A percentile compares a stretch with the other conserved stretches of the same genome.
phyloP scores from a whole-genome alignment of 164 flowering plant species.

The Vitis cinerea region DNA sequence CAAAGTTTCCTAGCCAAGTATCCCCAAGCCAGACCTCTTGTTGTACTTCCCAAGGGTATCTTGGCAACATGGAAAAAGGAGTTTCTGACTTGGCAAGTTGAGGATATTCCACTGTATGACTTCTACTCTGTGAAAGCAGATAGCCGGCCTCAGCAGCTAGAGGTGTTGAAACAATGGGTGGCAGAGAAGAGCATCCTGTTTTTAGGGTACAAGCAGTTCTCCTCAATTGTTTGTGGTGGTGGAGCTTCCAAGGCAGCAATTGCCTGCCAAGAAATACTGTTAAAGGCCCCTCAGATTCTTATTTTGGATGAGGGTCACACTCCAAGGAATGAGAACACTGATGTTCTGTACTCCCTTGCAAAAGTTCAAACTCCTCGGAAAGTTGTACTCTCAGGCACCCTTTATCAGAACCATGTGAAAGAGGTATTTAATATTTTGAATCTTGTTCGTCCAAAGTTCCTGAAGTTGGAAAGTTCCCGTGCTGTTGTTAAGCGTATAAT shows the following conservation, averaged over 20 bases:
- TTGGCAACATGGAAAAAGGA: conserved; percentile 34
- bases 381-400: conserved; percentile 43
- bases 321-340: conserved; percentile 33
- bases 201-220: too few relatives aligned
- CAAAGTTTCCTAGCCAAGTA: conserved; percentile 29
- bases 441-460: conserved; percentile 27
- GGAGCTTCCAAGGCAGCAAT: background rate
- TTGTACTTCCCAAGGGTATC: conserved; percentile 33
- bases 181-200: too few relatives aligned
- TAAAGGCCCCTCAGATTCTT: conserved; percentile 29
- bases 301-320: conserved; percentile 48
- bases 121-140: conserved; percentile 14
- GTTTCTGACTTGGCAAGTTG: conserved; percentile 33
- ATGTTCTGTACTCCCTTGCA: conserved; percentile 25
- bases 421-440: conserved; percentile 38
- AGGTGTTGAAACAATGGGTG: conserved; percentile 11
- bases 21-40: conserved; percentile 27
- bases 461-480: conserved; percentile 17
- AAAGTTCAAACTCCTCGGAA: conserved; percentile 28
- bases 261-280: conserved; percentile 21
- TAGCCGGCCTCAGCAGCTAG: conserved; percentile 17
- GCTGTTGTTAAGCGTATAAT: conserved; percentile 19
- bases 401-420: conserved; percentile 36
- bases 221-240: background rate
- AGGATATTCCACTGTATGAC: conserved; percentile 15